A percentile compares a stretch with the other conserved stretches of the same genome.
Evolutionary conservation across 306 rosid genomes (phyloP).

Genomic region (Trifolium pratense): DNA sequence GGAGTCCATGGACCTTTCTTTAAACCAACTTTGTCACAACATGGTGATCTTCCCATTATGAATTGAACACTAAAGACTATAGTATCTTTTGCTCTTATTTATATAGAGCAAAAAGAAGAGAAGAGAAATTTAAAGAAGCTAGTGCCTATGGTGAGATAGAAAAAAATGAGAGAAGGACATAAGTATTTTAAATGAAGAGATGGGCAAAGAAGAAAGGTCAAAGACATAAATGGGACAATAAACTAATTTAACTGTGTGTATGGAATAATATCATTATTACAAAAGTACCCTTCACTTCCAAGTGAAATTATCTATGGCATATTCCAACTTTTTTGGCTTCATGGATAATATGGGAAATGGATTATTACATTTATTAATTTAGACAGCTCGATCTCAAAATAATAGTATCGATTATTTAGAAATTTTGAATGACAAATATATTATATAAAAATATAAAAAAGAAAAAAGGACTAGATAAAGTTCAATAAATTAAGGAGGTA

Average conservation of each 20-base stretch:
- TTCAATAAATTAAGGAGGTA: too few relatives aligned
- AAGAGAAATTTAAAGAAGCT: neutral
- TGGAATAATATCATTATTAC: slow-evolving; percentile 43
- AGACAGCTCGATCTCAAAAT: neutral
- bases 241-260: slow-evolving; percentile 46
- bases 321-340: neutral
- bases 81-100: slow-evolving; percentile 49
- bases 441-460: too few relatives aligned
- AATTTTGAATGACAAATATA: too few relatives aligned
- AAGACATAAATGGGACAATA: slow-evolving; percentile 70
- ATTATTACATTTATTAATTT: neutral
- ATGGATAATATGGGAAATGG: neutral
- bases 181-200: slow-evolving; percentile 58
- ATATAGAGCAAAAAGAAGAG: slow-evolving; percentile 39
- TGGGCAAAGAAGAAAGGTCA: slow-evolving; percentile 72
- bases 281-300: slow-evolving; percentile 53
- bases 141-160: slow-evolving; percentile 31
- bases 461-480: too few relatives aligned
- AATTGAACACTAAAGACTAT: slow-evolving; percentile 36
- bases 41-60: slow-evolving; percentile 95
- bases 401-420: too few relatives aligned
- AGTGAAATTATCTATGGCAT: neutral
- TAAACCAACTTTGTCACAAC: slow-evolving; percentile 97
- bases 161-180: slow-evolving; percentile 34
- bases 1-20: slow-evolving; percentile 99